Percentiles rank a stretch among this genome's conserved stretches.
Conservation (phyloP, 2,329 filamentous ascomycete species). For the Penicillium sp. region DNA sequence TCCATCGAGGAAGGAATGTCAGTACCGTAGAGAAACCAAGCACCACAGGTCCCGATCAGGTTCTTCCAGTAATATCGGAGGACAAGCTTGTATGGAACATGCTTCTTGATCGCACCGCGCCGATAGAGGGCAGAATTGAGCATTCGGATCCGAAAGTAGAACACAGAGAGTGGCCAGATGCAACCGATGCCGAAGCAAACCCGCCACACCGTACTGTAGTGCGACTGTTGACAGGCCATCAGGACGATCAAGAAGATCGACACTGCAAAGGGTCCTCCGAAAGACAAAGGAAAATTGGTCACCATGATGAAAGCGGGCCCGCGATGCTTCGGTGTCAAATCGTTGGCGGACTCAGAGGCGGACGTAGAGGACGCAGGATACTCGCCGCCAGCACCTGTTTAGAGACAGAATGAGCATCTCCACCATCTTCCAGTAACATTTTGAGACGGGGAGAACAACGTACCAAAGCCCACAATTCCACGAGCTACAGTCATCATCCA, state of each 20-base stretch:
- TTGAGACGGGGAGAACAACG: background rate
- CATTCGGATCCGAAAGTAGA: constrained; percentile 53
- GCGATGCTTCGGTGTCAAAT: constrained; percentile 36
- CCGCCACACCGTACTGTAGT: constrained; percentile 43
- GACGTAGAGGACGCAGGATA: constrained; percentile 46
- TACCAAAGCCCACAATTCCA: constrained; percentile 45
- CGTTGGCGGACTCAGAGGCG: constrained; percentile 46
- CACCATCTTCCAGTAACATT: background rate
- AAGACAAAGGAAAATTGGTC: constrained; percentile 40
- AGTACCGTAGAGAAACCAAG: constrained; percentile 50
- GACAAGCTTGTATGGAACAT: constrained; percentile 47
- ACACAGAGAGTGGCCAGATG: constrained; percentile 48
- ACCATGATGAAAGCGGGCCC: constrained; percentile 45
- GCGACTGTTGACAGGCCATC: constrained; percentile 30
- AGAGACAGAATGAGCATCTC: background rate
- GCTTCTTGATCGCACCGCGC: constrained; percentile 49
- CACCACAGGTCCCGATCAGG: constrained; percentile 49
- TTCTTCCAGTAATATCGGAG: constrained; percentile 51
- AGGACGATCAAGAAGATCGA: constrained; percentile 45
- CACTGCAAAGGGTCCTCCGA: constrained; percentile 40
- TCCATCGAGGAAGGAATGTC: background rate
- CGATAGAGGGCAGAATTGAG: constrained; percentile 49
- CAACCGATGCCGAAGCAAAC: constrained; percentile 47
- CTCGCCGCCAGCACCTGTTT: constrained; percentile 39
- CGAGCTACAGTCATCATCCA: constrained; percentile 50